phyloP scores from a whole-genome alignment of 129 eudicot genomes.

The Logfia minima region DNA sequence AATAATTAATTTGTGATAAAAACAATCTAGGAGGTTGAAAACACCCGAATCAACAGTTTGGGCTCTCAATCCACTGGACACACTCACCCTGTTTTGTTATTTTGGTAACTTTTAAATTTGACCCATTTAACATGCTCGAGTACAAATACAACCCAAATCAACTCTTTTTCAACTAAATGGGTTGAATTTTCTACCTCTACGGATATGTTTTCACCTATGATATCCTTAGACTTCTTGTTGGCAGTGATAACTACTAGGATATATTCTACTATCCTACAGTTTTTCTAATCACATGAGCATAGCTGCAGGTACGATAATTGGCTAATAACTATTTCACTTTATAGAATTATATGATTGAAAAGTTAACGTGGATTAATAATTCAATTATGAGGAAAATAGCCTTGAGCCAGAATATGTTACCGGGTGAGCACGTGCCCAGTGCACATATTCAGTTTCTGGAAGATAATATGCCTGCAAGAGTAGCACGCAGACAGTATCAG shows the following conservation, averaged over 20 bases:
- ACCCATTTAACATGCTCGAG: not conserved
- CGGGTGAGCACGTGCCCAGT: slow-evolving; percentile 93
- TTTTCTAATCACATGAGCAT: not conserved
- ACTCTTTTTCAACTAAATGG: not conserved
- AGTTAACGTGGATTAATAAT: not conserved
- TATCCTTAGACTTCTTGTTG: slow-evolving; percentile 3
- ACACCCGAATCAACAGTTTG: not conserved
- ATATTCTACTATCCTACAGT: not conserved
- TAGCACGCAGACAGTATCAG: slow-evolving; percentile 6
- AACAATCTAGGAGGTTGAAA: not conserved
- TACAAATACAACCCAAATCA: not conserved
- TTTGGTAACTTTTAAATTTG: not conserved
- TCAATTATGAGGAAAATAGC: not conserved
- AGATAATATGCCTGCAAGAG: slow-evolving; percentile 86
- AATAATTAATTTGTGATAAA: not conserved
- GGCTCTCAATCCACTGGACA: not conserved
- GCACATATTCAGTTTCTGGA: slow-evolving; percentile 96
- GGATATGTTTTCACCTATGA: not conserved
- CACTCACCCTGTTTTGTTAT: not conserved
- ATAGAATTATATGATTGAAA: not conserved
- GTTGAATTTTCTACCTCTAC: not conserved
- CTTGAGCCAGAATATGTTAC: slow-evolving; percentile 41
- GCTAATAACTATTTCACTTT: not conserved
- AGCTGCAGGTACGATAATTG: not conserved
- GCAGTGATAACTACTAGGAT: not conserved